A percentile compares a stretch with the other conserved stretches of the same genome.
Evolutionary conservation across 2,329 filamentous ascomycete genomes (phyloP).

Genomic region (Pseudogymnoascus sp.): DNA sequence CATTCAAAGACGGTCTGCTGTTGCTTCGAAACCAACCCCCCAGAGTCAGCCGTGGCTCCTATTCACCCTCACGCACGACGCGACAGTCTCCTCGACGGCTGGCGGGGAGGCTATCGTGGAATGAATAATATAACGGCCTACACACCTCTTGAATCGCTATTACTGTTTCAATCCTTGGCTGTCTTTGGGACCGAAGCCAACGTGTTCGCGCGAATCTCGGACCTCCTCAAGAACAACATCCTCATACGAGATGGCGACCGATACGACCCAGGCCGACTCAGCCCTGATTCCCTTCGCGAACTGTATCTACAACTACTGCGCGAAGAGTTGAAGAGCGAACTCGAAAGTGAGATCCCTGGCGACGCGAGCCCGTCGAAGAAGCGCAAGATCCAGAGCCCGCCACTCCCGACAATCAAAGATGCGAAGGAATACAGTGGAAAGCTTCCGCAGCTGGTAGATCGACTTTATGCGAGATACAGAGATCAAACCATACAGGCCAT

Average conservation of each 20-base stretch:
- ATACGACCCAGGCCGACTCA: slow-evolving; percentile 69
- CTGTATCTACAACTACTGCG: slow-evolving; percentile 70
- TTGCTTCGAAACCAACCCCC: neutral
- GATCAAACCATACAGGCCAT: slow-evolving; percentile 64
- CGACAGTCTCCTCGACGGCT: slow-evolving; percentile 48
- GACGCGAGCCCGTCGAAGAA: slow-evolving; percentile 56
- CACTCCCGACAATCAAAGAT: slow-evolving; percentile 58
- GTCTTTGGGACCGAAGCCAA: slow-evolving; percentile 57
- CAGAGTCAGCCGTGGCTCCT: slow-evolving; percentile 41
- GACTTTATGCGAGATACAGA: slow-evolving; percentile 69
- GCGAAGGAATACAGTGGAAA: slow-evolving; percentile 57
- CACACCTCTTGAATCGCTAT: slow-evolving; percentile 77
- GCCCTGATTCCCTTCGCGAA: slow-evolving; percentile 68
- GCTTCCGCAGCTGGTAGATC: slow-evolving; percentile 62
- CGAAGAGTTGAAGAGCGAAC: slow-evolving; percentile 59
- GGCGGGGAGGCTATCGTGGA: slow-evolving; percentile 48
- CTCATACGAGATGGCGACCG: slow-evolving; percentile 62
- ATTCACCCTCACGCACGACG: slow-evolving; percentile 46
- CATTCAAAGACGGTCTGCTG: neutral
- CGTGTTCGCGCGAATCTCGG: slow-evolving; percentile 66
- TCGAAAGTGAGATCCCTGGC: slow-evolving; percentile 34
- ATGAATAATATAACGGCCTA: slow-evolving; percentile 58
- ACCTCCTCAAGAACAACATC: slow-evolving; percentile 65
- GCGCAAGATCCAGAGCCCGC: slow-evolving; percentile 63
- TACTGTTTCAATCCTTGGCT: slow-evolving; percentile 75